These are phyloP conservation scores for Aureobasidium mangrovei DNA, from an alignment of 2,329 filamentous ascomycete genomes.

Conservation along the genomic window DNA sequence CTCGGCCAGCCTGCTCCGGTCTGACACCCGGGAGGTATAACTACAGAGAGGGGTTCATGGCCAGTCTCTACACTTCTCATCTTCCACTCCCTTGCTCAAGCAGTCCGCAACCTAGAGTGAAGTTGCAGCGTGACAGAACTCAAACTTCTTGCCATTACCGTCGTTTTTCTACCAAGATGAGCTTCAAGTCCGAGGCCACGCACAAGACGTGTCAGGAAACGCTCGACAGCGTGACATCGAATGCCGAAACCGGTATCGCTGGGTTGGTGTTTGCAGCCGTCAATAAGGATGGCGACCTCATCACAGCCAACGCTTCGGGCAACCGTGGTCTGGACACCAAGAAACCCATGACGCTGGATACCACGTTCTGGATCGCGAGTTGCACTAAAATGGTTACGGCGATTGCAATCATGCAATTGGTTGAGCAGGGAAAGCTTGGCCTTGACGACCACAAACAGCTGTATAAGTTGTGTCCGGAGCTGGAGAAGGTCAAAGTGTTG, in stretches of 20 bases:
- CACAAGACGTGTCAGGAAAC: conserved; percentile 11
- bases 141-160: background rate
- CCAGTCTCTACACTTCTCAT: no score
- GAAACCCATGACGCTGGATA: conserved; percentile 51
- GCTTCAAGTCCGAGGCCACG: background rate
- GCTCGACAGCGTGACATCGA: conserved; percentile 16
- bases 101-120: no score
- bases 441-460: conserved; percentile 35
- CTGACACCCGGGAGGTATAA: no score
- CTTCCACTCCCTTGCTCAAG: background rate
- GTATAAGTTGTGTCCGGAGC: conserved; percentile 35
- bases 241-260: conserved; percentile 25
- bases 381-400: conserved; percentile 39
- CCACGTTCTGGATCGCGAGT: conserved; percentile 50
- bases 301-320: conserved; percentile 36
- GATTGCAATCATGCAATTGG: conserved; percentile 41
- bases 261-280: conserved; percentile 39
- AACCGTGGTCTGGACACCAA: conserved; percentile 30
- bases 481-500: conserved; percentile 36
- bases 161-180: background rate
- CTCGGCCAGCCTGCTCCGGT: no score
- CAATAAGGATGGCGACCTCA: conserved; percentile 35
- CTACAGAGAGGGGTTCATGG: no score
- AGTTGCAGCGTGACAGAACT: no score
- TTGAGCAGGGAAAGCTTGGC: conserved; percentile 34